Conservation (phyloP, 2,329 filamentous ascomycete genomes). For the Colletotrichum spaethianum region DNA sequence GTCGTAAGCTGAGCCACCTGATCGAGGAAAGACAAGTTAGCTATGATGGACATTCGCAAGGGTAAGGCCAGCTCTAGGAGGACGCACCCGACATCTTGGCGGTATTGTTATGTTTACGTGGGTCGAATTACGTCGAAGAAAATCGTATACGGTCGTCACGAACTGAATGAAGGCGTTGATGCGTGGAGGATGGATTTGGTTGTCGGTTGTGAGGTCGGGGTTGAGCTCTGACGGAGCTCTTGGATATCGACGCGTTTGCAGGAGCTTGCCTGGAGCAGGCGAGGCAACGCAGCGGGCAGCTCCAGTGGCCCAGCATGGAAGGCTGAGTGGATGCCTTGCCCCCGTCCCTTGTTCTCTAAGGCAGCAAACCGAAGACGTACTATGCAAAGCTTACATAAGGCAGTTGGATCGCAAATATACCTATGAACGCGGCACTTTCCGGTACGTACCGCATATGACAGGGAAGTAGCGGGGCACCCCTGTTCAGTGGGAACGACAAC, state of each 20-base stretch:
- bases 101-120: slow-evolving; percentile 32
- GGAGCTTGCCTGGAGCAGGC: slow-evolving; percentile 62
- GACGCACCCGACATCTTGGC: slow-evolving; percentile 68
- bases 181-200: slow-evolving; percentile 44
- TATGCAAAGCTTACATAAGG: slow-evolving; percentile 34
- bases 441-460: slow-evolving; percentile 15
- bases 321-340: slow-evolving; percentile 52
- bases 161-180: slow-evolving; percentile 38
- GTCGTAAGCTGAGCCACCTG: slow-evolving; percentile 92
- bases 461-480: slow-evolving; percentile 35
- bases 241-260: slow-evolving; percentile 58
- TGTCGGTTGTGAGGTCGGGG: slow-evolving; percentile 40
- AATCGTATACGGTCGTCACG: slow-evolving; percentile 43
- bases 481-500: slow-evolving; percentile 40
- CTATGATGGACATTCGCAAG: slow-evolving; percentile 37
- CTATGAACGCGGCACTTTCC: not conserved
- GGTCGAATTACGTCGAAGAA: slow-evolving; percentile 18
- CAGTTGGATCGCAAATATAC: too few relatives aligned
- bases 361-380: slow-evolving; percentile 44
- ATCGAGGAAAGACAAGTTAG: slow-evolving; percentile 48
- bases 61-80: slow-evolving; percentile 34
- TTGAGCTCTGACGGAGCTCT: slow-evolving; percentile 42
- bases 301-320: slow-evolving; percentile 47
- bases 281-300: slow-evolving; percentile 44
- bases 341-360: slow-evolving; percentile 49